Percentiles rank a stretch among this genome's conserved stretches.
These are phyloP conservation scores for Pisolithus albus DNA, from an alignment of 768 basidiomycete genomes.

Conservation along the genomic window DNA sequence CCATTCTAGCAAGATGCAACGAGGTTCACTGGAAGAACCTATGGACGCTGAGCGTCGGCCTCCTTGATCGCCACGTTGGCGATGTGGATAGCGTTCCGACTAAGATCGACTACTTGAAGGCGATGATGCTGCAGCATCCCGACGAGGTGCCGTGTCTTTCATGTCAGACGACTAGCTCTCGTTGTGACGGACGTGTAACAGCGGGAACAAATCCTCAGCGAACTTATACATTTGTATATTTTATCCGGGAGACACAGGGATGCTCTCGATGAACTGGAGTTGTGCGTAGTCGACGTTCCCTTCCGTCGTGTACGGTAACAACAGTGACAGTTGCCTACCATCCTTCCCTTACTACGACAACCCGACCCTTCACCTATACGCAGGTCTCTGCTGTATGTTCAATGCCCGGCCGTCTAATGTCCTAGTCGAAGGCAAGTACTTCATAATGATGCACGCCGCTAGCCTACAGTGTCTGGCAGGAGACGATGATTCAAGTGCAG, in stretches of 20 bases:
- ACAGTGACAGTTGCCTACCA: conserved; percentile 61
- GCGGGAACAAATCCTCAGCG: conserved; percentile 71
- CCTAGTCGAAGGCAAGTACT: conserved; percentile 1
- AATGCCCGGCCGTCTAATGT: conserved; percentile 37
- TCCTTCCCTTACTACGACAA: conserved; percentile 86
- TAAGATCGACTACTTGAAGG: conserved; percentile 54
- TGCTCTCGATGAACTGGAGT: conserved; percentile 80
- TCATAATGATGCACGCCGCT: background rate
- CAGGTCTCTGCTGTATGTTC: conserved; percentile 67
- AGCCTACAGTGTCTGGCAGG: background rate
- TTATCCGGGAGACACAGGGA: conserved; percentile 48
- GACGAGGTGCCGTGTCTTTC: conserved; percentile 46
- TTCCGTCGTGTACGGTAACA: conserved; percentile 1
- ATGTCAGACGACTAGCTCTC: conserved; percentile 1
- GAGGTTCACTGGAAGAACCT: conserved; percentile 69
- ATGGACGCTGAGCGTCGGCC: conserved; percentile 61
- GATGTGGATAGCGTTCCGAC: conserved; percentile 25
- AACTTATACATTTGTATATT: conserved; percentile 66
- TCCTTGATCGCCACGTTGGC: conserved; percentile 37
- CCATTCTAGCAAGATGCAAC: conserved; percentile 67
- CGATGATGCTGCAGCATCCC: conserved; percentile 64
- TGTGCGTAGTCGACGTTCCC: conserved; percentile 43
- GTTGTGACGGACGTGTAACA: conserved; percentile 22
- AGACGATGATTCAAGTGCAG: conserved; percentile 1
- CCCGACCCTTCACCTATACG: conserved; percentile 72